Evolutionary conservation across 768 basidiomycete genomes (phyloP).

Genomic region (Leccinum pellstonianum): DNA sequence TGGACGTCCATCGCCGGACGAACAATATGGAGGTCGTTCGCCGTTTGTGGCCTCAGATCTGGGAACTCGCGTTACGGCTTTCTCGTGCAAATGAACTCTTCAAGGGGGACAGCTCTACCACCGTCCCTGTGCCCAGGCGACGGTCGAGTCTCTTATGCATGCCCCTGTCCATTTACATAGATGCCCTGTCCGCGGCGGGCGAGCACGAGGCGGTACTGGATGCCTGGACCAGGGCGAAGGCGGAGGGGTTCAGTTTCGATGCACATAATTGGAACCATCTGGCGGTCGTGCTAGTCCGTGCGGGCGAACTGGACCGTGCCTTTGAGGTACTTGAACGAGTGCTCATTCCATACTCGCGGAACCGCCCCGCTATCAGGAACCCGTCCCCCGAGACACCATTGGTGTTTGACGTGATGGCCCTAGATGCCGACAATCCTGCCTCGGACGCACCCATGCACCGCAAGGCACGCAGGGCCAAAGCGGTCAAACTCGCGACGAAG

Average conservation of each 20-base stretch:
- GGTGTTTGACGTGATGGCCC: slow-evolving; percentile 32
- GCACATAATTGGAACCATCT: slow-evolving; percentile 93
- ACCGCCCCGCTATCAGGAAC: slow-evolving; percentile 28
- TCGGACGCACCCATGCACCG: slow-evolving; percentile 33
- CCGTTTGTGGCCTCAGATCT: slow-evolving; percentile 67
- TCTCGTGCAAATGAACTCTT: slow-evolving; percentile 37
- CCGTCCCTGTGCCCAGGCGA: slow-evolving; percentile 21
- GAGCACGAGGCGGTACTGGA: slow-evolving; percentile 57
- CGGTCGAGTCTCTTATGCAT: slow-evolving; percentile 63
- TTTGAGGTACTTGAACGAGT: slow-evolving; percentile 81
- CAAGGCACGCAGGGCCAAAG: slow-evolving; percentile 25
- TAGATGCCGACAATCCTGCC: slow-evolving; percentile 26
- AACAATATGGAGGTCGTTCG: slow-evolving; percentile 54
- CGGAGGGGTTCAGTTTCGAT: slow-evolving; percentile 73
- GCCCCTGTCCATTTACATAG: slow-evolving; percentile 81
- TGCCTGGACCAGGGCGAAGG: slow-evolving; percentile 65
- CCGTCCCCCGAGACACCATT: slow-evolving; percentile 41
- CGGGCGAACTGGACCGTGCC: slow-evolving; percentile 78
- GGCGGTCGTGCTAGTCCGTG: slow-evolving; percentile 69
- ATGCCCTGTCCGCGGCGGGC: slow-evolving; percentile 65
- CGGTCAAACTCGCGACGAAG: slow-evolving; percentile 19
- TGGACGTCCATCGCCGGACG: slow-evolving; percentile 69
- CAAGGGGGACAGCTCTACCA: slow-evolving; percentile 16
- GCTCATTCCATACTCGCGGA: slow-evolving; percentile 56
- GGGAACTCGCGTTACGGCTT: slow-evolving; percentile 51